phyloP scores from a whole-genome alignment of 345 rosid species.

The Cochlearia excelsa region DNA sequence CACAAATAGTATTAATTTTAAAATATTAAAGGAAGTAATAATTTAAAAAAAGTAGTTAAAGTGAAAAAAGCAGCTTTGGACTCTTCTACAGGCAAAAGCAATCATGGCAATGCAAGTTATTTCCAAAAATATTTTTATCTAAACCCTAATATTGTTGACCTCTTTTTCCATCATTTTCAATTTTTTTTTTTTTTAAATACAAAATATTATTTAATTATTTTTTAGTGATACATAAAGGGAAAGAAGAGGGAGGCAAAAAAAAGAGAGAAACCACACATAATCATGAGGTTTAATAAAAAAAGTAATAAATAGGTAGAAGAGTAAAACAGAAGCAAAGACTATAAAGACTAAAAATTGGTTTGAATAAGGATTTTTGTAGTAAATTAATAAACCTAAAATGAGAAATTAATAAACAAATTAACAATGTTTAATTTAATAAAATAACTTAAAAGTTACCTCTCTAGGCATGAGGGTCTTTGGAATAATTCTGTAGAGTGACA shows the following conservation, averaged over 20 bases:
- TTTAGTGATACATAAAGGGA: conserved; percentile 13
- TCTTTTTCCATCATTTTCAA: conserved; percentile 23
- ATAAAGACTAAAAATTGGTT: conserved; percentile 5
- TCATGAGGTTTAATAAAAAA: conserved; percentile 20
- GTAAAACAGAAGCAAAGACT: conserved; percentile 36
- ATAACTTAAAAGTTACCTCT: conserved; percentile 74
- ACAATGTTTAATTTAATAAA: neutral
- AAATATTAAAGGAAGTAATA: conserved; percentile 29
- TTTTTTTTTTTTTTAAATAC: neutral
- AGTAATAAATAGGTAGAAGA: conserved; percentile 27
- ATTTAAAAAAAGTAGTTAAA: conserved; percentile 32
- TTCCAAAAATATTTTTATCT: neutral
- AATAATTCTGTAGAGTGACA: conserved; percentile 89
- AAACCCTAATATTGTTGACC: conserved; percentile 27
- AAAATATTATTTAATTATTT: conserved; percentile 13
- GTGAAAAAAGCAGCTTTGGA: conserved; percentile 37
- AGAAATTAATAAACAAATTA: conserved; percentile 31
- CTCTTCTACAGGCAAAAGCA: conserved; percentile 42
- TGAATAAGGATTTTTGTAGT: conserved; percentile 9
- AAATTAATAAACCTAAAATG: conserved; percentile 29
- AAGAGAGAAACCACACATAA: conserved; percentile 20
- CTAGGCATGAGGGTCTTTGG: conserved; percentile 99
- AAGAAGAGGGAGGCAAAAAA: neutral
- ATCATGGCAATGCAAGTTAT: conserved; percentile 37
- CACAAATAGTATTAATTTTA: conserved; percentile 7